phyloP scores from a whole-genome alignment of 2,329 filamentous ascomycete species.

The Cercospora citrullina region DNA sequence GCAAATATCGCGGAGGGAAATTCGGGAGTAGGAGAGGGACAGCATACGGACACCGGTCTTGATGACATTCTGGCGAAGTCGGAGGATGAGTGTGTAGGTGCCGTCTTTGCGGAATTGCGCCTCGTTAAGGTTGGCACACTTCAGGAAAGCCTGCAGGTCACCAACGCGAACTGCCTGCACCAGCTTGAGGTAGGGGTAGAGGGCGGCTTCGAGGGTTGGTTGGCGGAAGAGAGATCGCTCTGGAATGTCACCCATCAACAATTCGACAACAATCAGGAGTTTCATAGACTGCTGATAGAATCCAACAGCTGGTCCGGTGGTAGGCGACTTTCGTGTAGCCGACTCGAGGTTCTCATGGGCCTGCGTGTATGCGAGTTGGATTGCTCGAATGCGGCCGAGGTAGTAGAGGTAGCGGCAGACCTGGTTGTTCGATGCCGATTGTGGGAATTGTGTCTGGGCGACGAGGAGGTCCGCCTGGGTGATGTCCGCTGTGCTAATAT shows the following conservation, averaged over 20 bases:
- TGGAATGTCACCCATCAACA: constrained; percentile 97
- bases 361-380: constrained; percentile 95
- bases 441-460: constrained; percentile 91
- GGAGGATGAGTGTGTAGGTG: constrained; percentile 92
- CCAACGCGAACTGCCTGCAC: constrained; percentile 96
- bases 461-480: constrained; percentile 94
- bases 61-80: constrained; percentile 96
- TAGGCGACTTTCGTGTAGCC: constrained; percentile 91
- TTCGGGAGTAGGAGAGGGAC: constrained; percentile 95
- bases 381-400: constrained; percentile 90
- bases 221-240: constrained; percentile 93
- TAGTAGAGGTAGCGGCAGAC: constrained; percentile 98
- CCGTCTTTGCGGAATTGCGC: constrained; percentile 88
- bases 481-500: constrained; percentile 94
- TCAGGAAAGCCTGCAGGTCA: constrained; percentile 90
- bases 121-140: constrained; percentile 76
- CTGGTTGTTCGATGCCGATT: constrained; percentile 95
- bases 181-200: constrained; percentile 90
- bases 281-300: constrained; percentile 97
- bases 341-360: constrained; percentile 92
- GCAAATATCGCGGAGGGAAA: constrained; percentile 95
- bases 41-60: constrained; percentile 99
- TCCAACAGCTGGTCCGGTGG: constrained; percentile 81
- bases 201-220: constrained; percentile 77
- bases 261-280: constrained; percentile 91